phyloP scores from a whole-genome alignment of 139 green algal species.

The Trebouxia sp. region DNA sequence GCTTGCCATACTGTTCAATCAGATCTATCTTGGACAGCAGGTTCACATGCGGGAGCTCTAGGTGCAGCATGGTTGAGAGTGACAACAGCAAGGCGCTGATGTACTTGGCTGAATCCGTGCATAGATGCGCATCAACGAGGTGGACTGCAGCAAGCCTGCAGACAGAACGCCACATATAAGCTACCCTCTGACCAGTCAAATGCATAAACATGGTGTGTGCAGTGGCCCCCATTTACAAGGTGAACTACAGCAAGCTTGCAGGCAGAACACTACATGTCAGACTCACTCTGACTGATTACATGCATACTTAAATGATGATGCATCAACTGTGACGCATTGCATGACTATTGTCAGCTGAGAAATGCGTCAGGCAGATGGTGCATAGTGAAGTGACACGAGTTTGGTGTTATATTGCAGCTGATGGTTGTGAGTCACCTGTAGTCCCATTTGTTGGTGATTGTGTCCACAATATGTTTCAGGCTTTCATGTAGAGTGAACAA shows the following conservation, averaged over 20 bases:
- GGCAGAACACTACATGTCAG: neutral
- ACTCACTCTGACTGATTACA: no score
- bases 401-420: neutral
- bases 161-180: neutral
- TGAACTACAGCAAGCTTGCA: conserved; percentile 60
- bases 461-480: conserved; percentile 54
- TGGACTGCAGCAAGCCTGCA: conserved; percentile 61
- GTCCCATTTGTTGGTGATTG: conserved; percentile 32
- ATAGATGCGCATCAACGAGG: conserved; percentile 85
- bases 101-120: conserved; percentile 70
- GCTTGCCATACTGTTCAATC: conserved; percentile 83
- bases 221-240: neutral
- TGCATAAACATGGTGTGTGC: neutral
- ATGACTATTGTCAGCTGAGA: neutral
- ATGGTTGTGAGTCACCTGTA: conserved; percentile 14
- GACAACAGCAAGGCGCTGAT: conserved; percentile 79
- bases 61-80: conserved; percentile 77
- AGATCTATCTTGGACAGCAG: conserved; percentile 87
- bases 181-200: neutral
- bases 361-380: no score
- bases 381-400: neutral
- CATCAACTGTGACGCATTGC: neutral
- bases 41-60: conserved; percentile 84
- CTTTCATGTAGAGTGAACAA: conserved; percentile 67
- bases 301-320: neutral